A percentile compares a stretch with the other conserved stretches of the same genome.
These are phyloP conservation scores for Biancaea sappan DNA, from an alignment of 306 rosid genomes.

Conservation along the genomic window DNA sequence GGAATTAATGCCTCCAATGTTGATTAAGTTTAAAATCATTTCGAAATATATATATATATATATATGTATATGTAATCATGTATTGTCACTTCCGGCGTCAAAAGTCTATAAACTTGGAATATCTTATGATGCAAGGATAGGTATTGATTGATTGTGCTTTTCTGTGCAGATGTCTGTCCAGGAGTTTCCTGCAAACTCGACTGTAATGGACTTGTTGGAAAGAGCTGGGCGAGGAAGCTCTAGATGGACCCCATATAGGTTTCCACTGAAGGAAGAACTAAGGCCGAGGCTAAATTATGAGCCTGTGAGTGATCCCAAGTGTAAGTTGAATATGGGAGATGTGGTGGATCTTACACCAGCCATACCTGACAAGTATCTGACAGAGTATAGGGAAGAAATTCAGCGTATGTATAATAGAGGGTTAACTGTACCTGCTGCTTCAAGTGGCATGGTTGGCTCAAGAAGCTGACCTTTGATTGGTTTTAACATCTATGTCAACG, in stretches of 20 bases:
- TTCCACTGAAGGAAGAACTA: slow-evolving; percentile 86
- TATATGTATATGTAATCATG: too few species aligned
- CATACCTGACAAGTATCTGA: slow-evolving; percentile 74
- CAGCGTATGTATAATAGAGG: slow-evolving; percentile 92
- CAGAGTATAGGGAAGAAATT: slow-evolving; percentile 92
- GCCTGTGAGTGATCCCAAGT: slow-evolving; percentile 69
- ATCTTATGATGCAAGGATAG: background rate
- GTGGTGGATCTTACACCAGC: slow-evolving; percentile 87
- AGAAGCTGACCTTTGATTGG: slow-evolving; percentile 51
- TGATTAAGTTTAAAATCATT: background rate
- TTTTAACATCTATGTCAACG: slow-evolving; percentile 6
- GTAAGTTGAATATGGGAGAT: slow-evolving; percentile 95
- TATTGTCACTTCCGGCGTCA: slow-evolving; percentile 5
- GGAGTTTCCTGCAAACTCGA: slow-evolving; percentile 76
- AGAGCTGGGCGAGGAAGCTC: slow-evolving; percentile 72
- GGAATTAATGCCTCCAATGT: background rate
- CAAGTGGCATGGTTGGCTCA: slow-evolving; percentile 61
- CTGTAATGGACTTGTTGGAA: slow-evolving; percentile 71
- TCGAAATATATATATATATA: background rate
- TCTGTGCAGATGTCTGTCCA: slow-evolving; percentile 93
- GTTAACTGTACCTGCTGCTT: slow-evolving; percentile 54
- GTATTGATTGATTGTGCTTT: background rate
- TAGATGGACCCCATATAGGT: slow-evolving; percentile 70
- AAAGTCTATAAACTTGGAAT: background rate
- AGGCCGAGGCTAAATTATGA: slow-evolving; percentile 85